Evolutionary conservation across 805 yeast species (phyloP).

Genomic region (Pichia nanzhaoensis): DNA sequence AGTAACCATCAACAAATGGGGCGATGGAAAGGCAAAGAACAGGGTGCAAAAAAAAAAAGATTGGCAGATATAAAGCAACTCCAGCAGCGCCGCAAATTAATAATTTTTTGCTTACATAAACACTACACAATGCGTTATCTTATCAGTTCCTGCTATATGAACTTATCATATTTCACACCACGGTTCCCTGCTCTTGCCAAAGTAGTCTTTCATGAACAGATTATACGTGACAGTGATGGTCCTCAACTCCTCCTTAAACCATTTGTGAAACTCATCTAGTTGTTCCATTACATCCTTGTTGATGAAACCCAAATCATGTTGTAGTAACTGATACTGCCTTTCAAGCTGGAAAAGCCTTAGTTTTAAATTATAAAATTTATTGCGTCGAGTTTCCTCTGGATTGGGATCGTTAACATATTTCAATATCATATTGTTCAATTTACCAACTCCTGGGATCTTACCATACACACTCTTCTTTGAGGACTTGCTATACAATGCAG

Average conservation of each 20-base stretch:
- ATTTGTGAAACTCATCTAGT: slow-evolving; percentile 25
- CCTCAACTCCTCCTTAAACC: slow-evolving; percentile 26
- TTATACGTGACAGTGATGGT: slow-evolving; percentile 18
- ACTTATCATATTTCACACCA: slow-evolving; percentile 6
- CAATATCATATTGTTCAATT: slow-evolving; percentile 28
- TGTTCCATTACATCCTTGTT: slow-evolving; percentile 21
- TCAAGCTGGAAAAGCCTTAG: slow-evolving; percentile 28
- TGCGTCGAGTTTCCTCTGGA: slow-evolving; percentile 31
- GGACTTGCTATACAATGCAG: slow-evolving; percentile 25
- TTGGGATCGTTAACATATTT: slow-evolving; percentile 30
- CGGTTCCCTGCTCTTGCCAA: slow-evolving; percentile 7
- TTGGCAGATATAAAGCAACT: too few relatives aligned
- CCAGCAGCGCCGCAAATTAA: too few relatives aligned
- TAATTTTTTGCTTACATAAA: too few relatives aligned
- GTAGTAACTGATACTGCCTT: slow-evolving; percentile 25
- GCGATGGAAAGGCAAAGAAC: too few relatives aligned
- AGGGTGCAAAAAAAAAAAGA: too few relatives aligned
- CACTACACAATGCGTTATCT: too few relatives aligned
- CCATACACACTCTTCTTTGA: slow-evolving; percentile 24
- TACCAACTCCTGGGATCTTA: slow-evolving; percentile 32
- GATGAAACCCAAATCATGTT: slow-evolving; percentile 22
- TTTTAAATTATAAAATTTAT: slow-evolving; percentile 25
- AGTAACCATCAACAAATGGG: too few relatives aligned
- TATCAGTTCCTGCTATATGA: too few relatives aligned
- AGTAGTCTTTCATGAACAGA: slow-evolving; percentile 1